Percentiles rank a stretch among this genome's conserved stretches.
Conservation (phyloP, 768 basidiomycete species). For the Clavaria fumosa region DNA sequence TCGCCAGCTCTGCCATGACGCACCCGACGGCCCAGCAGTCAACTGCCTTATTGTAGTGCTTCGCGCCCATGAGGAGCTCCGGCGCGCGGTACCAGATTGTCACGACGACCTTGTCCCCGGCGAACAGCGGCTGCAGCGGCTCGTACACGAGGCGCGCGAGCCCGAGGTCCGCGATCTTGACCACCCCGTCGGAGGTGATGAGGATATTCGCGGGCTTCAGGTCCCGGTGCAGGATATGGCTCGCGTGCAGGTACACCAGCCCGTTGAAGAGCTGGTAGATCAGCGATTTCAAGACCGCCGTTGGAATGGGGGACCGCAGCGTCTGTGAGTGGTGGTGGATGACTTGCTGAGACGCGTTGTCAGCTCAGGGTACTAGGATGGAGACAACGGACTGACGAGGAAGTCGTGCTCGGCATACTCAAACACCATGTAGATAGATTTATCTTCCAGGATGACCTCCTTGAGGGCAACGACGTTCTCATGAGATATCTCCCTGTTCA, state of each 20-base stretch:
- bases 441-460: conserved; percentile 95
- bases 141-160: conserved; percentile 84
- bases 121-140: conserved; percentile 81
- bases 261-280: conserved; percentile 92
- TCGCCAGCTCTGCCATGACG: conserved; percentile 91
- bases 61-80: conserved; percentile 88
- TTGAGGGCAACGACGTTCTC: conserved; percentile 83
- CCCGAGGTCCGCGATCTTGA: conserved; percentile 98
- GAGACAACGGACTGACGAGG: conserved; percentile 39
- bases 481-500: conserved; percentile 81
- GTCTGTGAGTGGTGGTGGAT: conserved; percentile 96
- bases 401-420: conserved; percentile 99
- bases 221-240: conserved; percentile 92
- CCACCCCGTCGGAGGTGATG: conserved; percentile 72
- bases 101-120: conserved; percentile 96
- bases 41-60: conserved; percentile 94
- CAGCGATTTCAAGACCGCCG: conserved; percentile 78
- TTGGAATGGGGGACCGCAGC: conserved; percentile 58
- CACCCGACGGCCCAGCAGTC: conserved; percentile 98
- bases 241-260: conserved; percentile 85
- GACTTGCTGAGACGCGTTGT: conserved; percentile 57
- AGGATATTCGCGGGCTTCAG: conserved; percentile 98
- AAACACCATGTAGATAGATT: conserved; percentile 98
- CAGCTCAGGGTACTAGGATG: not conserved
- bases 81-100: conserved; percentile 99